Percentiles rank a stretch among this genome's conserved stretches.
phyloP scores from a whole-genome alignment of 192 early-diverging fungal genomes.

The Coemansia sp. region DNA sequence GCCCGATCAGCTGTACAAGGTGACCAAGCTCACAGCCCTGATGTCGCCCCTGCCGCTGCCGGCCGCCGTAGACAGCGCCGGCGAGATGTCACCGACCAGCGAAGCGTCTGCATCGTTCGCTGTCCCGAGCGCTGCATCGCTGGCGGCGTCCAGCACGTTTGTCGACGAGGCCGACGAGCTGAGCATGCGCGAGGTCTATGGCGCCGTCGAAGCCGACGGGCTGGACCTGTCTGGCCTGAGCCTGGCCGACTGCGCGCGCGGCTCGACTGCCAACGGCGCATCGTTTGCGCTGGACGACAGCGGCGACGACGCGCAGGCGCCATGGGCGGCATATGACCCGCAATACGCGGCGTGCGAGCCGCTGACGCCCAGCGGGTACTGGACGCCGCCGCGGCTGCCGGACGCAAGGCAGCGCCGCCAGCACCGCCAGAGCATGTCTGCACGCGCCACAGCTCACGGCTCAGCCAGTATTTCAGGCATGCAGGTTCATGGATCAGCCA shows the following conservation, averaged over 20 bases:
- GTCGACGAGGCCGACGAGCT: constrained; percentile 17
- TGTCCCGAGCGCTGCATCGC: not conserved
- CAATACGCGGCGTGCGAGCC: too few relatives aligned
- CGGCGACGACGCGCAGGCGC: not conserved
- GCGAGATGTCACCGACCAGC: constrained; percentile 33
- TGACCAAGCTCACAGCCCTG: constrained; percentile 37
- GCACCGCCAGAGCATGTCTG: constrained; percentile 40
- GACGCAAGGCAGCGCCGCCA: constrained; percentile 34
- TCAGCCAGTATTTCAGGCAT: not conserved
- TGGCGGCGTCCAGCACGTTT: not conserved
- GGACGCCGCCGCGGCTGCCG: constrained; percentile 36
- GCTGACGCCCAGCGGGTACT: constrained; percentile 11
- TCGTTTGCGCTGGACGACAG: constrained; percentile 44
- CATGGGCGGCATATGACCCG: too few relatives aligned
- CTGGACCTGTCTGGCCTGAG: constrained; percentile 1
- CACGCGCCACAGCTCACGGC: constrained; percentile 7
- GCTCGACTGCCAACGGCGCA: constrained; percentile 46
- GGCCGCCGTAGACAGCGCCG: constrained; percentile 13
- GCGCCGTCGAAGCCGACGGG: not conserved
- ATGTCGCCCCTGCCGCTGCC: constrained; percentile 26
- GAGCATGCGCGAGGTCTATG: constrained; percentile 3
- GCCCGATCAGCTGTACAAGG: constrained; percentile 43
- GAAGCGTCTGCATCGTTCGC: constrained; percentile 31
- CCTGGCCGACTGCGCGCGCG: not conserved
- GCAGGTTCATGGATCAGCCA: too few relatives aligned